A percentile compares a stretch with the other conserved stretches of the same genome.
Evolutionary conservation across 2,329 filamentous ascomycete genomes (phyloP).

Genomic region (Dothistroma septosporum): DNA sequence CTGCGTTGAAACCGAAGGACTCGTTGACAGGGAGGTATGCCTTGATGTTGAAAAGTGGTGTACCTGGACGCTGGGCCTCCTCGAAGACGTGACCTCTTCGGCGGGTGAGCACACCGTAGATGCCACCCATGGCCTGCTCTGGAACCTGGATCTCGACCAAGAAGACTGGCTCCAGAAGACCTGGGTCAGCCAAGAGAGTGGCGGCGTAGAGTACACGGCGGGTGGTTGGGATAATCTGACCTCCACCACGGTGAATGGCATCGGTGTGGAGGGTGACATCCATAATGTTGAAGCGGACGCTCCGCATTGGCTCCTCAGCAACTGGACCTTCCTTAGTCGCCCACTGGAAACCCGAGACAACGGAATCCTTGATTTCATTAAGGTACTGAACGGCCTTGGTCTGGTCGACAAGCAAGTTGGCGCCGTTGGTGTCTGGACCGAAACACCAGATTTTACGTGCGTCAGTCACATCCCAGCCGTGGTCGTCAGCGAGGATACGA

Average conservation of each 20-base stretch:
- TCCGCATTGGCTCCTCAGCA: conserved; percentile 97
- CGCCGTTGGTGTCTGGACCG: conserved; percentile 93
- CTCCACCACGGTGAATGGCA: conserved; percentile 99
- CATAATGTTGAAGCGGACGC: conserved; percentile 96
- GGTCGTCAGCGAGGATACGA: conserved; percentile 91
- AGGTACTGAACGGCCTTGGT: conserved; percentile 99
- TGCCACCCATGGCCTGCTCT: conserved; percentile 98
- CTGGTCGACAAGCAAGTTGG: conserved; percentile 98
- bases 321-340: conserved; percentile 95
- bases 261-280: conserved; percentile 99
- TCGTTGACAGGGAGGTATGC: conserved; percentile 94
- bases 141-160: conserved; percentile 98
- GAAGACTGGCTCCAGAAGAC: conserved; percentile 95
- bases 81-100: conserved; percentile 98
- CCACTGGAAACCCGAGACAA: conserved; percentile 99
- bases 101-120: conserved; percentile 97
- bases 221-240: conserved; percentile 96
- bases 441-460: conserved; percentile 99
- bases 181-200: conserved; percentile 82
- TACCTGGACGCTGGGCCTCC: conserved; percentile 97
- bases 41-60: conserved; percentile 99
- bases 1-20: conserved; percentile 98
- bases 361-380: conserved; percentile 99
- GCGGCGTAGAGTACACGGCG: conserved; percentile 97
- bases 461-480: conserved; percentile 99